Evolutionary conservation across 192 early-diverging fungal genomes (phyloP).

Genomic region (Phycomyces blakesleeanus): DNA sequence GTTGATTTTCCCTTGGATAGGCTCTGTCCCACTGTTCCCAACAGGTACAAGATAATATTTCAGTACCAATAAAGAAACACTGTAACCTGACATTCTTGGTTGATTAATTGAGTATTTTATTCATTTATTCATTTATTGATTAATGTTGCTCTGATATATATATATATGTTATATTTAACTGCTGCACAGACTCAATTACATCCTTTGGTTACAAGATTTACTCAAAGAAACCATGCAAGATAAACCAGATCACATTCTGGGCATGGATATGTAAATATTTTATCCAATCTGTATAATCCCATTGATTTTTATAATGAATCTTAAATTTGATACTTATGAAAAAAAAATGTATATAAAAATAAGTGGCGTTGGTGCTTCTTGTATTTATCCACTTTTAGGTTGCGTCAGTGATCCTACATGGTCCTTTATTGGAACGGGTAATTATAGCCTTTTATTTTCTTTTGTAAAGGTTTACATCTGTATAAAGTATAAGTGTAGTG

Average conservation of each 20-base stretch:
- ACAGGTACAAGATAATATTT: too few relatives aligned
- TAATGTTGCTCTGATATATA: too few relatives aligned
- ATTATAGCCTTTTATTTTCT: not conserved
- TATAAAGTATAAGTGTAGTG: too few relatives aligned
- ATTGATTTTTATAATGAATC: not conserved
- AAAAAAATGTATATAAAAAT: too few relatives aligned
- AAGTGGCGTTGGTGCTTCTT: slow-evolving; percentile 87
- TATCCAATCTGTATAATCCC: too few relatives aligned
- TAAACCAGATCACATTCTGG: slow-evolving; percentile 22
- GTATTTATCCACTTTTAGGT: slow-evolving; percentile 87
- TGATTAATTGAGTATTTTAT: slow-evolving; percentile 8
- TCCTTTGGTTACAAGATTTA: slow-evolving; percentile 66
- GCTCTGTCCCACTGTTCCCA: slow-evolving; percentile 63
- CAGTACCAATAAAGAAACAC: not conserved
- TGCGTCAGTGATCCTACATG: slow-evolving; percentile 54
- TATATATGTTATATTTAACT: too few relatives aligned
- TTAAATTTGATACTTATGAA: not conserved
- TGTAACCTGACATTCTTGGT: not conserved
- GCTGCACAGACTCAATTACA: slow-evolving; percentile 57
- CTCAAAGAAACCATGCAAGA: slow-evolving; percentile 24
- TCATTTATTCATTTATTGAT: slow-evolving; percentile 14
- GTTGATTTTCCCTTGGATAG: slow-evolving; percentile 66
- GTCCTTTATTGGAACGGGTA: slow-evolving; percentile 71
- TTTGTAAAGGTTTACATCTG: too few relatives aligned
- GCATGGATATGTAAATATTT: slow-evolving; percentile 70